Evolutionary conservation across 1,284 basidiomycete species (phyloP).

Genomic region (Pseudozyma hubeiensis): DNA sequence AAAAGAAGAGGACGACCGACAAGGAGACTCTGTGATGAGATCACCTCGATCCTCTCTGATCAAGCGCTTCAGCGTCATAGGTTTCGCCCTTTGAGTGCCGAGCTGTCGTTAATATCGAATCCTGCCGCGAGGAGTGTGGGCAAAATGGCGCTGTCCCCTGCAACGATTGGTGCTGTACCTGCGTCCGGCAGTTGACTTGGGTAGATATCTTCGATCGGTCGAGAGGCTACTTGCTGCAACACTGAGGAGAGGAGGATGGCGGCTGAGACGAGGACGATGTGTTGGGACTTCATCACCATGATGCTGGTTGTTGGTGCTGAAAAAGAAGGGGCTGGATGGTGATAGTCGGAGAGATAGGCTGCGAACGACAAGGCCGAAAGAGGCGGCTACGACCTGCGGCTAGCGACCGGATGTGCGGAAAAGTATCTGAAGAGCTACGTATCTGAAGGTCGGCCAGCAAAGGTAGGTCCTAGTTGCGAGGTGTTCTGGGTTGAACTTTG

Average conservation of each 20-base stretch:
- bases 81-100: constrained; percentile 9
- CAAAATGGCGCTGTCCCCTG: constrained; percentile 6
- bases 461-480: too few species aligned
- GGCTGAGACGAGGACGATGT: not conserved
- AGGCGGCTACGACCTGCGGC: too few species aligned
- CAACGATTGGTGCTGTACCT: not conserved
- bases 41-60: too few species aligned
- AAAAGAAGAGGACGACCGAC: too few species aligned
- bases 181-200: constrained; percentile 24
- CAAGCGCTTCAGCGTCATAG: not conserved
- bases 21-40: too few species aligned
- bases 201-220: constrained; percentile 41
- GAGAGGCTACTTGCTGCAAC: constrained; percentile 1
- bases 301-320: not conserved
- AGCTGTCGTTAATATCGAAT: constrained; percentile 29
- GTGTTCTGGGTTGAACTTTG: too few species aligned
- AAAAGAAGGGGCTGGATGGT: too few species aligned
- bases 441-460: too few species aligned
- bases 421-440: too few species aligned
- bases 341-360: too few species aligned
- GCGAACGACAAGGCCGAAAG: too few species aligned
- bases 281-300: constrained; percentile 23
- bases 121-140: constrained; percentile 20
- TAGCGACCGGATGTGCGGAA: too few species aligned
- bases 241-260: not conserved